These are phyloP conservation scores for Pythium phragmitis DNA, from an alignment of 352 stramenopile genomes.

Conservation along the genomic window DNA sequence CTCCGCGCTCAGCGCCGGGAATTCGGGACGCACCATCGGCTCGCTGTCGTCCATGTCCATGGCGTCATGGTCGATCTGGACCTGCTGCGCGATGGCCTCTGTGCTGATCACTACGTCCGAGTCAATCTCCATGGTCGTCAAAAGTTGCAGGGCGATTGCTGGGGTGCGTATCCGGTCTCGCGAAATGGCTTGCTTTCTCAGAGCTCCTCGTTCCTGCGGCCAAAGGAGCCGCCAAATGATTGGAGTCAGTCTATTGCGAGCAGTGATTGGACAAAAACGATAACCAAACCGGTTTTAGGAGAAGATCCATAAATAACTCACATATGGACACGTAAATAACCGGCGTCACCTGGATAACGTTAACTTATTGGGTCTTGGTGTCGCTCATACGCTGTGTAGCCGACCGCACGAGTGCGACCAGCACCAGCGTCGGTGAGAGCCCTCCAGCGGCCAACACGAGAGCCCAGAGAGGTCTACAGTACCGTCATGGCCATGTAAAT, in stretches of 20 bases:
- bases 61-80: conserved; percentile 41
- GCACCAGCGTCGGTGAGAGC: conserved; percentile 29
- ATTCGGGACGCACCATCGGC: conserved; percentile 50
- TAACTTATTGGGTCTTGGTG: conserved; percentile 21
- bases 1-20: conserved; percentile 77
- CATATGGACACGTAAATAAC: conserved; percentile 2
- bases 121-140: conserved; percentile 62
- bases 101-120: conserved; percentile 65
- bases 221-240: conserved; percentile 26
- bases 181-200: conserved; percentile 16
- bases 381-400: neutral
- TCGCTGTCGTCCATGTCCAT: conserved; percentile 62
- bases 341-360: neutral
- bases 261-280: conserved; percentile 27
- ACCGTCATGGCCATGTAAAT: neutral
- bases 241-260: conserved; percentile 26
- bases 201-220: conserved; percentile 4
- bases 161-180: neutral
- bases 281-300: conserved; percentile 3
- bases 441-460: conserved; percentile 34
- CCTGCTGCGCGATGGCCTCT: conserved; percentile 51
- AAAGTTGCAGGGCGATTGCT: conserved; percentile 9
- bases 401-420: conserved; percentile 31
- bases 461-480: conserved; percentile 49
- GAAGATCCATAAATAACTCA: conserved; percentile 18